These are phyloP conservation scores for Ustilago loliicola DNA, from an alignment of 1,284 basidiomycete genomes.

Conservation along the genomic window DNA sequence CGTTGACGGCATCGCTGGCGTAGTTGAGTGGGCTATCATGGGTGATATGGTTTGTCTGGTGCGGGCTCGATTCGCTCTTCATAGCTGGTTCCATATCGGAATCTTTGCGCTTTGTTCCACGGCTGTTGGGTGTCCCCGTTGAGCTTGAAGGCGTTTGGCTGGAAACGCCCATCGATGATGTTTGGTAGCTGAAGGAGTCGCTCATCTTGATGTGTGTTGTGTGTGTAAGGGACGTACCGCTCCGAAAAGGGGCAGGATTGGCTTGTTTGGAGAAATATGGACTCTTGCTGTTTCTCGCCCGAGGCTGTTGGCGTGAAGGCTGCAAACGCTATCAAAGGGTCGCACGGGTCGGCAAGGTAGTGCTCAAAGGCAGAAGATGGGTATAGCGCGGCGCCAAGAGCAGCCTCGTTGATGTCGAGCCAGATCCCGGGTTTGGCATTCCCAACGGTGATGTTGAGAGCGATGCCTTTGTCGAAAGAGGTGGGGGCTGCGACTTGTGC, in stretches of 20 bases:
- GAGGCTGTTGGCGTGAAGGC: not conserved
- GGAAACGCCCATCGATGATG: conserved; percentile 10
- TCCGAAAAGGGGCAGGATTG: not conserved
- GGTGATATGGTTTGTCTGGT: conserved; percentile 3
- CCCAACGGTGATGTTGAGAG: not conserved
- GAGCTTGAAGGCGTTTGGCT: conserved; percentile 35
- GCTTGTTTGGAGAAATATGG: not conserved
- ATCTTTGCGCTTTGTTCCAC: conserved; percentile 42
- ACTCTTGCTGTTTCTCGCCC: not conserved
- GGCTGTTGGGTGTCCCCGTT: conserved; percentile 37
- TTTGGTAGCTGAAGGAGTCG: conserved; percentile 9
- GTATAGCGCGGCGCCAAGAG: not conserved
- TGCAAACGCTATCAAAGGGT: not conserved
- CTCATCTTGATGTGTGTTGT: conserved; percentile 13
- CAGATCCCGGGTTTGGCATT: not conserved
- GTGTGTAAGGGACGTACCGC: too few species aligned
- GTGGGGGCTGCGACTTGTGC: not conserved
- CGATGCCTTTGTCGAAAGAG: not conserved
- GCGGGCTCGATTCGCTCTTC: conserved; percentile 32
- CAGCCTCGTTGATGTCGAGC: not conserved
- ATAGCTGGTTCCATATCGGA: conserved; percentile 31
- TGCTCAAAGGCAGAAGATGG: too few species aligned
- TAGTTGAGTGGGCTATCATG: conserved; percentile 37
- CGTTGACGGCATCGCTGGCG: conserved; percentile 21
- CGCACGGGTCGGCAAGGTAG: too few species aligned